Evolutionary conservation across 768 basidiomycete genomes (phyloP), one percentile per base, ranked within the genome.

Genomic region (Boletus insuetus): DNA sequence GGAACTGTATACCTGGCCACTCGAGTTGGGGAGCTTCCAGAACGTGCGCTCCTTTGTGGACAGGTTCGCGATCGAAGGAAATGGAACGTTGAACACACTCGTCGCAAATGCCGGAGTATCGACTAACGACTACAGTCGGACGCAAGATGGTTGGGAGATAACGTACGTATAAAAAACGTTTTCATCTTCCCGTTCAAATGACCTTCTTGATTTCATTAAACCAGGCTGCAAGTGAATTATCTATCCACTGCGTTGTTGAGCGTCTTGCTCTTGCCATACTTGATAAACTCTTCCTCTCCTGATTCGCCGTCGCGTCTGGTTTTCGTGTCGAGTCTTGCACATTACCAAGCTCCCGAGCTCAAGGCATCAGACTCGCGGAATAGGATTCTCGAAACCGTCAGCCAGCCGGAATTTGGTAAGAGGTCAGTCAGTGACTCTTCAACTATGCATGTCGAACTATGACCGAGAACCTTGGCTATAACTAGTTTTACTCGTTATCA

Each of bases 141-240:
- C 77, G 0, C 39, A 56, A 2, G 82, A 83, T 55, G 80, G 77
- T 9, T 82, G 77, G 77, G 81, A 83, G 58, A 26, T 63, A 31
- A 68, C 60, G 82, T 81, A 68, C 61, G 80, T 80, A 53, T 26
- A 67, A 63, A 16, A 35, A n/a, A 22, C 40, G 6, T 8, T 42
- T 1, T 48, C 31, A 10, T 43, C 53, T n/a, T 8, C 31, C 3
- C 10, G 20, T 12, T 14, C 14, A 20, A 9, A 49, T 19, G 8
- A n/a, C 24, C 39, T 58, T 19, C 41, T 22, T 14, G 9, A 5
- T 43, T 37, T 49, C n/a, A 10, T 49, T 17, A 6, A n/a, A n/a
- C 12, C 31, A 75, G 74, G 43, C 35, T 75, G 1, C 72, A 75
- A 55, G 68, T 73, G 16, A 73, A 75, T 44, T 69, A 69, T 45